Conservation (phyloP, 2,329 filamentous ascomycete genomes). For the Lizonia empirigonia region DNA sequence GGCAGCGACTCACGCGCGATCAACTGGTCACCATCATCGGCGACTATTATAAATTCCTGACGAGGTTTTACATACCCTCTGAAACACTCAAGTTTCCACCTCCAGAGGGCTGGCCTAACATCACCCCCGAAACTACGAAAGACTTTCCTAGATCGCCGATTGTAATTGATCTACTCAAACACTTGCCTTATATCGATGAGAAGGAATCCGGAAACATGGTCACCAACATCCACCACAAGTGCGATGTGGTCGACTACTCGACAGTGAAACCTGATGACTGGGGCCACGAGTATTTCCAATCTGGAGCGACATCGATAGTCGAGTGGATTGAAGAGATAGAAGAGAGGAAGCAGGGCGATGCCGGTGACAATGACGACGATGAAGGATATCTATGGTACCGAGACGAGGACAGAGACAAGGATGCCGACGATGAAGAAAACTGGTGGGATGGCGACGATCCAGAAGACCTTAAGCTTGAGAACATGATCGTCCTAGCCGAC, state of each 20-base stretch:
- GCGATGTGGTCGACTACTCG: slow-evolving; percentile 12
- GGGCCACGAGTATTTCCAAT: not conserved
- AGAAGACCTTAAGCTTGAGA: slow-evolving; percentile 7
- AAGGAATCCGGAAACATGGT: not conserved
- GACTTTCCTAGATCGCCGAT: not conserved
- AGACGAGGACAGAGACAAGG: slow-evolving; percentile 3
- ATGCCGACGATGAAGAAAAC: slow-evolving; percentile 1
- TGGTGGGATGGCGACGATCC: slow-evolving; percentile 13
- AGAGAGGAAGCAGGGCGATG: not conserved
- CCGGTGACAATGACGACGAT: not conserved
- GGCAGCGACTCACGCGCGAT: slow-evolving; percentile 3
- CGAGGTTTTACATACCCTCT: slow-evolving; percentile 11
- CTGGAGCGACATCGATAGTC: not conserved
- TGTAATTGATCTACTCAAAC: slow-evolving; percentile 18
- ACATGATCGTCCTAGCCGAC: slow-evolving; percentile 7
- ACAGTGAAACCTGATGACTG: not conserved
- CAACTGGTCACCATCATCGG: slow-evolving; percentile 11
- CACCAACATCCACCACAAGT: slow-evolving; percentile 13
- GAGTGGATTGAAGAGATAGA: not conserved
- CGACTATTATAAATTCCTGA: slow-evolving; percentile 19
- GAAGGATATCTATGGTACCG: not conserved
- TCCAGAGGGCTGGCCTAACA: slow-evolving; percentile 17
- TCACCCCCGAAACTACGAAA: slow-evolving; percentile 6
- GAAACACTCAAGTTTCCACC: slow-evolving; percentile 11
- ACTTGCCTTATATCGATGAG: slow-evolving; percentile 16